Evolutionary conservation across 2,329 filamentous ascomycete genomes (phyloP).

Genomic region (Trichoderma breve): DNA sequence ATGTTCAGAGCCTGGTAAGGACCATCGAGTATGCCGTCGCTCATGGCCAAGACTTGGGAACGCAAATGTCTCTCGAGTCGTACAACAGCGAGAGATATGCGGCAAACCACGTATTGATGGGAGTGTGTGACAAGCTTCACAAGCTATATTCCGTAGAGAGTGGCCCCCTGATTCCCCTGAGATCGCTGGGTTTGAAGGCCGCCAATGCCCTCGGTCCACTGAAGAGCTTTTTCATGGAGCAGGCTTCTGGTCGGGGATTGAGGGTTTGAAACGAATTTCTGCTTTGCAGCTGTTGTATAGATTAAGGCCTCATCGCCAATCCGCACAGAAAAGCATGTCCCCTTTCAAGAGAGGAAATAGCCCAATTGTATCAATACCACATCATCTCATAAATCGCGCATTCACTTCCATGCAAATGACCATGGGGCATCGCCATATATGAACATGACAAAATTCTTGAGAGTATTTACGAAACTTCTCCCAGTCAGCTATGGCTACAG

Average conservation of each 20-base stretch:
- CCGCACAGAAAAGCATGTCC: neutral
- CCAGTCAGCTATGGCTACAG: constrained; percentile 42
- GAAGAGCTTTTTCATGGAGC: constrained; percentile 84
- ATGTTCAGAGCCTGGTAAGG: constrained; percentile 74
- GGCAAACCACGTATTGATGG: constrained; percentile 75
- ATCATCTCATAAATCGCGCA: neutral
- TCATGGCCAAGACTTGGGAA: constrained; percentile 86
- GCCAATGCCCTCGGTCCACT: constrained; percentile 73
- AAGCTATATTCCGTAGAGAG: constrained; percentile 82
- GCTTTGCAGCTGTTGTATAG: constrained; percentile 5
- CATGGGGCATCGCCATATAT: neutral
- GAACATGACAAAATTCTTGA: constrained; percentile 30
- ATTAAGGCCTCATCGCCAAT: neutral
- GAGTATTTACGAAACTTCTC: constrained; percentile 39
- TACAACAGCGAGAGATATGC: constrained; percentile 82
- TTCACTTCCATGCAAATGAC: neutral
- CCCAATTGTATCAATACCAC: neutral
- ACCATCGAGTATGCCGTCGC: constrained; percentile 73
- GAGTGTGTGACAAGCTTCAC: constrained; percentile 84
- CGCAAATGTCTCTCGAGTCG: constrained; percentile 70
- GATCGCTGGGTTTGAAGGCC: constrained; percentile 72
- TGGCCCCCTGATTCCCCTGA: constrained; percentile 75
- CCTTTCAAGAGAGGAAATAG: neutral
- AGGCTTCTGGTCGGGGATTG: constrained; percentile 56
- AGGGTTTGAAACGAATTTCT: constrained; percentile 39